Conservation (phyloP, 495 filamentous ascomycete genomes). For the Coniosporium apollinis region DNA sequence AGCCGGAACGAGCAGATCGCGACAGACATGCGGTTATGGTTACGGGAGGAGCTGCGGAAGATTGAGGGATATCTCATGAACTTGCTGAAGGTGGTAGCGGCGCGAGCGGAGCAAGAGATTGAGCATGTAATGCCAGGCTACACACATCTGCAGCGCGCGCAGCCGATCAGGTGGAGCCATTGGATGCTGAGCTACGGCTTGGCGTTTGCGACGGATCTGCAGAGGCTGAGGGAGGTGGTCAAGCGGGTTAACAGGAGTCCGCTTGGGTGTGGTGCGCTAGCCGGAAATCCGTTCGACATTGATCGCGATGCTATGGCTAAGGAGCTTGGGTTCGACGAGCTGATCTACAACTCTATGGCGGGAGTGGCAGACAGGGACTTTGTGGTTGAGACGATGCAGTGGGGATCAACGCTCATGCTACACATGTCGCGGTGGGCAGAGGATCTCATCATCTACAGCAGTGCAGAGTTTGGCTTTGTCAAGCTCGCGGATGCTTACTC, state of each 20-base stretch:
- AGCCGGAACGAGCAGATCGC: slow-evolving; percentile 89
- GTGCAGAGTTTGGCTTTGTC: slow-evolving; percentile 69
- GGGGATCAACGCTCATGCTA: slow-evolving; percentile 68
- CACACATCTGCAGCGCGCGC: slow-evolving; percentile 83
- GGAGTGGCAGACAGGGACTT: slow-evolving; percentile 80
- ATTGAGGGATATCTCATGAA: slow-evolving; percentile 53
- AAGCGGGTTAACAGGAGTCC: slow-evolving; percentile 62
- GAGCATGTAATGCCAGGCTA: slow-evolving; percentile 51
- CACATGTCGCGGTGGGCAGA: slow-evolving; percentile 79
- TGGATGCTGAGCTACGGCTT: slow-evolving; percentile 70
- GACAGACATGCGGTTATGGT: slow-evolving; percentile 87
- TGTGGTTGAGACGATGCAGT: slow-evolving; percentile 80
- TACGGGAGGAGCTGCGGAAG: slow-evolving; percentile 56
- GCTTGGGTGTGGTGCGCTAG: slow-evolving; percentile 71
- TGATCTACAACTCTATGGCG: slow-evolving; percentile 72
- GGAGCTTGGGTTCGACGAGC: slow-evolving; percentile 72
- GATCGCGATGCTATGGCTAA: slow-evolving; percentile 77
- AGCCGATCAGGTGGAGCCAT: slow-evolving; percentile 79
- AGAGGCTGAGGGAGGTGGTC: slow-evolving; percentile 60
- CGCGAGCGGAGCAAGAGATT: slow-evolving; percentile 64
- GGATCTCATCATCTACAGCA: slow-evolving; percentile 79
- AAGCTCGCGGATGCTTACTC: slow-evolving; percentile 71
- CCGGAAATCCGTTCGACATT: slow-evolving; percentile 83
- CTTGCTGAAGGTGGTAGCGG: slow-evolving; percentile 54
- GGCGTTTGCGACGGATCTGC: slow-evolving; percentile 59